Conservation (phyloP, 805 yeast species). For the Barnettozyma siamensis region DNA sequence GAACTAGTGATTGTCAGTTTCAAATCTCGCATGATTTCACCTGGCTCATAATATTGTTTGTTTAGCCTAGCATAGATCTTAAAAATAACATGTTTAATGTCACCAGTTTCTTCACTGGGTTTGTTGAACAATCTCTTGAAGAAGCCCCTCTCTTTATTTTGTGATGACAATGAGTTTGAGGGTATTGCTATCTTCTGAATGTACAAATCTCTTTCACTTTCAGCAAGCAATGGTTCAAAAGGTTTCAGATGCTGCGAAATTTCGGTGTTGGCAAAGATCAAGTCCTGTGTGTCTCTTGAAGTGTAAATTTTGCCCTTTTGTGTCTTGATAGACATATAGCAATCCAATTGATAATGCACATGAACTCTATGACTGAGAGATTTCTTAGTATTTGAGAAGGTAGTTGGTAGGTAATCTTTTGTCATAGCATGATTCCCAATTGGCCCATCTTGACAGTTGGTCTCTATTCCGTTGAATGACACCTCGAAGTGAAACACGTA, state of each 20-base stretch:
- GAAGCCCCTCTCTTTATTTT: background rate
- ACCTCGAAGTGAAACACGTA: background rate
- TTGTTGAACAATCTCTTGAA: background rate
- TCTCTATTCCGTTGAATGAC: background rate
- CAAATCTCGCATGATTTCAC: background rate
- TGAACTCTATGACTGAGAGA: background rate
- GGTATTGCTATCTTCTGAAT: background rate
- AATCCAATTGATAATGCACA: background rate
- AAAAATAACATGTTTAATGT: background rate
- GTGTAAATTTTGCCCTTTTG: background rate
- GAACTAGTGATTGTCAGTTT: background rate
- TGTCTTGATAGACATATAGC: background rate
- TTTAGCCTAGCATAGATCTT: background rate
- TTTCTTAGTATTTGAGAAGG: background rate
- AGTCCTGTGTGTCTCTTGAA: background rate
- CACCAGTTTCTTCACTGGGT: background rate
- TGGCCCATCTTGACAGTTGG: background rate
- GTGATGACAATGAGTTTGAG: too few relatives aligned
- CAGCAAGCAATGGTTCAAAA: background rate
- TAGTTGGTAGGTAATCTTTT: background rate
- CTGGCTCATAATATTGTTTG: background rate
- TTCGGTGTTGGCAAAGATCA: background rate
- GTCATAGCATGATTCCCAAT: too few relatives aligned
- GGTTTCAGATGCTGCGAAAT: background rate
- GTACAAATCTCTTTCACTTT: background rate